Conservation (phyloP, 495 filamentous ascomycete species). For the Xylaria castorea region DNA sequence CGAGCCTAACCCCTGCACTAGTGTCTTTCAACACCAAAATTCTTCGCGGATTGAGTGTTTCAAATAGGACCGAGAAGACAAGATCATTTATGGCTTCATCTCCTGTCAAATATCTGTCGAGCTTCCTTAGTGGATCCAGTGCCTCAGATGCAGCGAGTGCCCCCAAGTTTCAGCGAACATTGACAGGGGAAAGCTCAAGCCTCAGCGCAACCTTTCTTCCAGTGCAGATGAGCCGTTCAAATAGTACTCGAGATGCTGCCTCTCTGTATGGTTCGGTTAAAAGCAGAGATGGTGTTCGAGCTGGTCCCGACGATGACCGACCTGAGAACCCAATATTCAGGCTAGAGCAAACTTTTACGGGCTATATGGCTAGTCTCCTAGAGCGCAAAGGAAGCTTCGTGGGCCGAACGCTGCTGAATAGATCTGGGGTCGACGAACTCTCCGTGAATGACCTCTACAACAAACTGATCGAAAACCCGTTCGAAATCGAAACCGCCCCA, state of each 20-base stretch:
- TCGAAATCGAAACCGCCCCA: constrained; percentile 71
- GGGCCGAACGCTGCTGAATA: constrained; percentile 72
- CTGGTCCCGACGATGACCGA: constrained; percentile 51
- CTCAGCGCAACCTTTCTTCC: constrained; percentile 43
- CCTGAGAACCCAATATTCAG: constrained; percentile 65
- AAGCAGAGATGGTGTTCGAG: constrained; percentile 56
- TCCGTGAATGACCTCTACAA: constrained; percentile 93
- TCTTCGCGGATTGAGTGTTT: constrained; percentile 71
- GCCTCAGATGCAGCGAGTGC: constrained; percentile 57
- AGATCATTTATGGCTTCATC: constrained; percentile 76
- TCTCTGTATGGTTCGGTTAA: constrained; percentile 55
- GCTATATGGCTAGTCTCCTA: constrained; percentile 81
- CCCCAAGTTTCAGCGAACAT: constrained; percentile 49
- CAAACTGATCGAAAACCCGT: constrained; percentile 79
- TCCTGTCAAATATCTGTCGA: constrained; percentile 90
- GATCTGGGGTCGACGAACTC: constrained; percentile 76
- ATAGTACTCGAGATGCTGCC: constrained; percentile 52
- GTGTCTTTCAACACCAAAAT: constrained; percentile 75
- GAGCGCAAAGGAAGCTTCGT: constrained; percentile 86
- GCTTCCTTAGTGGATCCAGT: constrained; percentile 51
- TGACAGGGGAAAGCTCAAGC: constrained; percentile 42
- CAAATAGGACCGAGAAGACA: constrained; percentile 64
- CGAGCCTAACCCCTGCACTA: constrained; percentile 65
- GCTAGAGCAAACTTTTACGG: constrained; percentile 85
- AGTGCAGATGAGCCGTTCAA: constrained; percentile 42